Conservation (phyloP, 257 asterid species). For the Cinchona pubescens region DNA sequence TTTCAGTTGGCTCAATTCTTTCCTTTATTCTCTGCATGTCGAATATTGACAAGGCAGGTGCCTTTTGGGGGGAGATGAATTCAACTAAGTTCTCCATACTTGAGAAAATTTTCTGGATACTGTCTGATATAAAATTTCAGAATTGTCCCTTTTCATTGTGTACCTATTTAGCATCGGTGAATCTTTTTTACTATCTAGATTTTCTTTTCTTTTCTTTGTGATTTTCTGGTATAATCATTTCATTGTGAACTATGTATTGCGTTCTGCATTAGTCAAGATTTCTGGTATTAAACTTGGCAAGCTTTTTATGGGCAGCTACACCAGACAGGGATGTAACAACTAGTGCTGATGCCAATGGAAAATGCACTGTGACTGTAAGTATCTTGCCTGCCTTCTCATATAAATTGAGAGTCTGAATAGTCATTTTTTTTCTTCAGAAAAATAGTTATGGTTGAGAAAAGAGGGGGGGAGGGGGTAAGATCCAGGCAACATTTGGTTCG, state of each 20-base stretch:
- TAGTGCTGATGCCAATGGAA: constrained; percentile 20
- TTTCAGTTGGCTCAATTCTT: neutral
- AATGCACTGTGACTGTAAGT: constrained; percentile 32
- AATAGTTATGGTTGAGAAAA: too few species aligned
- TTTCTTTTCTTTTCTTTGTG: neutral
- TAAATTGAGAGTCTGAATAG: too few species aligned
- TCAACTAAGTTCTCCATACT: neutral
- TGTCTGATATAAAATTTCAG: neutral
- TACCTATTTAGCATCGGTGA: neutral
- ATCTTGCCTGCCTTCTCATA: neutral
- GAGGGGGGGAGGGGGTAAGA: neutral
- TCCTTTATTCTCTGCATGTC: too few species aligned
- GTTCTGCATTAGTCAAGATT: neutral
- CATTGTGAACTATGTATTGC: neutral
- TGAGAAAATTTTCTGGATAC: neutral
- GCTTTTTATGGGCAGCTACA: constrained; percentile 23
- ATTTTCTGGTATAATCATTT: neutral
- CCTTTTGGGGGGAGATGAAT: too few species aligned
- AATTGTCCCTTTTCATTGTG: neutral
- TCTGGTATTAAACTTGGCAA: constrained; percentile 3
- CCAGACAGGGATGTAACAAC: constrained; percentile 17
- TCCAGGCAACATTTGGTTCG: neutral
- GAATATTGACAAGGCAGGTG: neutral
- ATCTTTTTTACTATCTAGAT: neutral
- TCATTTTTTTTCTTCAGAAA: neutral